A percentile compares a stretch with the other conserved stretches of the same genome.
Evolutionary conservation across 768 basidiomycete species (phyloP).

Genomic region (Leccinum uliginosum): DNA sequence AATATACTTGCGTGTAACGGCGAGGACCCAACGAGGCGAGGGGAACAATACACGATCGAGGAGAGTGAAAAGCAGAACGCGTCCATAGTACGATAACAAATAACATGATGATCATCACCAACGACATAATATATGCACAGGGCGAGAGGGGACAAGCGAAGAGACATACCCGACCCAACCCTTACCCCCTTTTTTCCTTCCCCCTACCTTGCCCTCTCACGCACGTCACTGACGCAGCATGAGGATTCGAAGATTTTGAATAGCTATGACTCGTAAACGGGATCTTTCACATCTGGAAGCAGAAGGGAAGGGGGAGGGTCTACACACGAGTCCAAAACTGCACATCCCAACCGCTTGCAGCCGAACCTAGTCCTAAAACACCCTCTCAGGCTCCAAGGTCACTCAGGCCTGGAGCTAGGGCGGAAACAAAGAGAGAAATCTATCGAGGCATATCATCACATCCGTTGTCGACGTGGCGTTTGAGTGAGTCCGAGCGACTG

Average conservation of each 20-base stretch:
- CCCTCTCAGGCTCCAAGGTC: slow-evolving; percentile 14
- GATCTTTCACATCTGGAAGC: slow-evolving; percentile 11
- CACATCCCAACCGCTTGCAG: slow-evolving; percentile 10
- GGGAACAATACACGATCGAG: slow-evolving; percentile 7
- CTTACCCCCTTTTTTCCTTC: background rate
- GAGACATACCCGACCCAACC: slow-evolving; percentile 1
- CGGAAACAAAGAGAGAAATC: slow-evolving; percentile 5
- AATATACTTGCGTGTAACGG: slow-evolving; percentile 7
- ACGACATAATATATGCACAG: background rate
- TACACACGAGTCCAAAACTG: slow-evolving; percentile 7
- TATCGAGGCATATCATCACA: slow-evolving; percentile 59
- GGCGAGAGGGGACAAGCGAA: background rate
- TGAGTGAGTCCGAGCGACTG: slow-evolving; percentile 74
- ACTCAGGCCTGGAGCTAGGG: background rate
- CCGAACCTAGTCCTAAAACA: slow-evolving; percentile 9
- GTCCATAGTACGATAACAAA: slow-evolving; percentile 5
- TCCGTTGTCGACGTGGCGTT: slow-evolving; percentile 79
- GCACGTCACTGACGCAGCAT: slow-evolving; percentile 2
- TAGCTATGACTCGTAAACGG: slow-evolving; percentile 12
- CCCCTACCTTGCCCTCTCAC: background rate
- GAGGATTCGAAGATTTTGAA: slow-evolving; percentile 10
- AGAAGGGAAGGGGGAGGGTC: background rate
- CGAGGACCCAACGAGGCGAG: background rate
- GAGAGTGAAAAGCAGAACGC: background rate
- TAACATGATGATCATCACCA: slow-evolving; percentile 1